Conservation (phyloP, 441 rosid genomes). For the Manihot esculenta region DNA sequence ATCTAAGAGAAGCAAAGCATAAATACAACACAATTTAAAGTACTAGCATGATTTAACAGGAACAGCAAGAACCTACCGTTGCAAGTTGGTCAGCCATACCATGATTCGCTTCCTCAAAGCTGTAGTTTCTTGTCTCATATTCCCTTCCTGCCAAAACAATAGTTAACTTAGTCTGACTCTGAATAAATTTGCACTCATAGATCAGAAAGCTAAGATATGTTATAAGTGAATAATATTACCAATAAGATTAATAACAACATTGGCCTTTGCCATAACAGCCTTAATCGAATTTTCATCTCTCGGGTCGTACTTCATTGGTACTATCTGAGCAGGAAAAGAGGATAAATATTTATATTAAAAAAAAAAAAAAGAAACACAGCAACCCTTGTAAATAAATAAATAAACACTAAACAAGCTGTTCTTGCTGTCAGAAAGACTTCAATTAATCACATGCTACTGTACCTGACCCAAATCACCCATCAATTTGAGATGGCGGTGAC, state of each 20-base stretch:
- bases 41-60: neutral
- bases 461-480: conserved; percentile 99
- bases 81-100: conserved; percentile 83
- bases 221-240: conserved; percentile 42
- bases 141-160: conserved; percentile 36
- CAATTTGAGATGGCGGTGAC: conserved; percentile 90
- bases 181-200: conserved; percentile 13
- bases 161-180: neutral
- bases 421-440: neutral
- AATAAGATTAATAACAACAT: conserved; percentile 93
- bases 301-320: conserved; percentile 88
- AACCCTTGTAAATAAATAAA: neutral
- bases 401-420: neutral
- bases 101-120: conserved; percentile 94
- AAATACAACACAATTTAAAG: neutral
- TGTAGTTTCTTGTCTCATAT: conserved; percentile 86
- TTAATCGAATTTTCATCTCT: conserved; percentile 90
- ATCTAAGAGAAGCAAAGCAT: neutral
- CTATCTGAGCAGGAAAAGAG: conserved; percentile 57
- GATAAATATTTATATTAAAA: conserved; percentile 1
- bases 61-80: conserved; percentile 43
- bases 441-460: conserved; percentile 6
- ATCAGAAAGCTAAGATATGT: conserved; percentile 1
- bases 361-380: neutral
- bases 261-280: conserved; percentile 99